Evolutionary conservation across 345 rosid genomes (phyloP).

Genomic region (Leavenworthia alabamica): DNA sequence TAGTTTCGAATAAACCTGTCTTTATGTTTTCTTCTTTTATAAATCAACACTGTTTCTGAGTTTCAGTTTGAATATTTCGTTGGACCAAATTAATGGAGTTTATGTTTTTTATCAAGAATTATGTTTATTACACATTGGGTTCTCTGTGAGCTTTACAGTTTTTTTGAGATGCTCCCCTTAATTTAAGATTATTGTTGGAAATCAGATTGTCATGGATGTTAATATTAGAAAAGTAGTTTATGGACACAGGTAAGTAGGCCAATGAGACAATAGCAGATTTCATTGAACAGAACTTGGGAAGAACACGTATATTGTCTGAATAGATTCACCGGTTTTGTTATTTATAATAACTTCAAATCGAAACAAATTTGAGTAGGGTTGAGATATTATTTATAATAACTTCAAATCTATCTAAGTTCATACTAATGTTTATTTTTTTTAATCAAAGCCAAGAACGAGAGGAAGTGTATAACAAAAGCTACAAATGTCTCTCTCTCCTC

Average conservation of each 20-base stretch:
- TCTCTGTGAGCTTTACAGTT: not conserved
- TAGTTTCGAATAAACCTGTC: constrained; percentile 26
- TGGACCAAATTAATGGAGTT: not conserved
- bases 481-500: no score
- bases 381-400: no score
- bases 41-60: not conserved
- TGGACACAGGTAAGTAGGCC: no score
- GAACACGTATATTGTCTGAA: no score
- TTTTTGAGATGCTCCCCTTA: not conserved
- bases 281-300: no score
- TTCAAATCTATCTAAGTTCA: not conserved
- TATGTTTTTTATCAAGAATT: not conserved
- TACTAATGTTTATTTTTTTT: no score
- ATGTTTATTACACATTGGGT: not conserved
- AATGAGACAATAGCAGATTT: no score
- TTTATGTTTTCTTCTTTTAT: not conserved
- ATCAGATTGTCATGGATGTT: no score
- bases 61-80: constrained; percentile 6
- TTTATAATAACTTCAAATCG: no score
- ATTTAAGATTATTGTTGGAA: no score
- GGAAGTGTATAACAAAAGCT: no score
- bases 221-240: not conserved
- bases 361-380: not conserved
- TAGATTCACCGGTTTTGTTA: not conserved
- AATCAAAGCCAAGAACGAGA: no score